Evolutionary conservation across 768 basidiomycete genomes (phyloP).

Genomic region (Boletus bicolor): DNA sequence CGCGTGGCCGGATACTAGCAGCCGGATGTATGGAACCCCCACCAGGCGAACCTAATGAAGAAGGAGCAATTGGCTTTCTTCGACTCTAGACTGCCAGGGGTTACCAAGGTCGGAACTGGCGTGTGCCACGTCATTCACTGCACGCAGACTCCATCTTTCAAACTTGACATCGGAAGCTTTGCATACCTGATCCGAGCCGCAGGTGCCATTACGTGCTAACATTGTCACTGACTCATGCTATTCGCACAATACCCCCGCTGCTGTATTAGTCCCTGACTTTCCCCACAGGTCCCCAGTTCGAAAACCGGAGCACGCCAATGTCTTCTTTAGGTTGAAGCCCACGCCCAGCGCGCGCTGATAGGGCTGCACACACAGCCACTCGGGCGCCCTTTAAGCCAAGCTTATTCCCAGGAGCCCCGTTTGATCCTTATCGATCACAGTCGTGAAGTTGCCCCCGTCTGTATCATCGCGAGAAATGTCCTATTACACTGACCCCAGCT

Average conservation of each 20-base stretch:
- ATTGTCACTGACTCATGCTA: background rate
- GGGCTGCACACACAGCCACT: conserved; percentile 19
- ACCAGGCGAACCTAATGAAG: background rate
- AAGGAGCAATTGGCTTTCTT: background rate
- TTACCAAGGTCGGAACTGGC: background rate
- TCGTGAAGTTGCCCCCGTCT: background rate
- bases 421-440: conserved; percentile 1
- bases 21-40: background rate
- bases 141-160: background rate
- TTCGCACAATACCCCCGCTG: conserved; percentile 1
- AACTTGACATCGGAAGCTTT: background rate
- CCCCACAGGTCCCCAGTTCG: background rate
- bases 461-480: conserved; percentile 15
- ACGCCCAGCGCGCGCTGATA: background rate
- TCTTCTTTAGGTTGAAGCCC: background rate
- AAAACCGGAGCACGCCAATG: background rate
- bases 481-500: conserved; percentile 19
- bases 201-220: background rate
- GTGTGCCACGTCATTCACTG: background rate
- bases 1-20: background rate
- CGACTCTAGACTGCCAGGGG: background rate
- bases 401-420: conserved; percentile 6
- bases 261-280: background rate
- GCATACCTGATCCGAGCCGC: background rate
- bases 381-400: conserved; percentile 11